Base-by-base conservation (phyloP, 140 eudicot species). In the Senecio squalidus region DNA sequence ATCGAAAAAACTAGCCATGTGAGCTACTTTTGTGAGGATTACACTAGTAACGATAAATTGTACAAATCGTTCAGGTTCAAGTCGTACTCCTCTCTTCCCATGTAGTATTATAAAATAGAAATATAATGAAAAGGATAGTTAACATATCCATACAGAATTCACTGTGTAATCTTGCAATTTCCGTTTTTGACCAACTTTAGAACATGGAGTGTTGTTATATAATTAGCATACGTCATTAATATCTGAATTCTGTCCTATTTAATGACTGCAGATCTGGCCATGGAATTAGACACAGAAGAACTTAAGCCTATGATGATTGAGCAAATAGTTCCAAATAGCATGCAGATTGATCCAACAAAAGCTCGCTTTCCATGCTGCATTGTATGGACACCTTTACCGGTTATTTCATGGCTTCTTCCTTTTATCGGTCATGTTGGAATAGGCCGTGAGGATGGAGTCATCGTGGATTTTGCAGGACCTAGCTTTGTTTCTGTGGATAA, bases 381-480 rank as follows among this genome's bases (percentile, higher is more conserved):
- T 17, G 98, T 91, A 4, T 91, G 98, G 98, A 74, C 80, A 20
- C 80, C 80, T 3, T 76, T 74, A 28, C 80, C 80, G 0, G 88
- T 86, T 25, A 54, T 91, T 38, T 91, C 98, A 34, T 91, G 98
- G 96, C 73, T 91, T 47, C 69, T 84, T 54, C 98, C 98, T 49
- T 91, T 82, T 36, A 73, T 91, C 14, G 98, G 98, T 28, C 98
- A 91, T 62, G 73, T 84, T 36, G 98, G 98, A 26, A 75, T 91
- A 21, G 84, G 98, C 75, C 84, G 98, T 59, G 96, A 91, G 70
- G 96, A 91, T 66, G 98, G 98, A 34, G 92, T 87, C 8, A 91
- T 91, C 14, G 66, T 91, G 57, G 98, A 91, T 58, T 91, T 91
- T 67, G 96, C 96, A 2, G 98, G 98, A 24, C 96, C 98, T 3